Evolutionary conservation across 306 rosid genomes (phyloP), one percentile per base, ranked within the genome.

Genomic region (Vigna angularis): DNA sequence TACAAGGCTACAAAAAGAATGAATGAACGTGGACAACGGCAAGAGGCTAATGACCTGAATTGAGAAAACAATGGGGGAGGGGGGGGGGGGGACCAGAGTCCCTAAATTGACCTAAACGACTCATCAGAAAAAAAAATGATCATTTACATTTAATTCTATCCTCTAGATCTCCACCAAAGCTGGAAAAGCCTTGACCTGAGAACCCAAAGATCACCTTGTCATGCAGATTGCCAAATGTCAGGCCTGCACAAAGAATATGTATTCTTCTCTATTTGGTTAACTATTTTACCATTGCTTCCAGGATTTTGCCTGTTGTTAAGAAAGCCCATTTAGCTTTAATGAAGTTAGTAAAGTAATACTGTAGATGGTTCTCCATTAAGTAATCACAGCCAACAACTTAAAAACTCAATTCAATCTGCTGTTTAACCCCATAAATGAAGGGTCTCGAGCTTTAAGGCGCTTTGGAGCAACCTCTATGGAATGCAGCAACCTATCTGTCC

Each of bases 231-330:
- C 89, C 86, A 77, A 89, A 82, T 89, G 74, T 64, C 72, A 88
- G 92, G 92, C 86, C 91, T 80, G 90, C 91, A 89, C 84, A 83
- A 88, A 91, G 90, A 91, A 91, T 89, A 77, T 83, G 67, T 82
- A 86, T 80, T 78, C 42, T 78, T 69, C 12, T 45, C 79, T 84
- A 82, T 73, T 66, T 85, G 87, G 86, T 91, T 89, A 91, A 76
- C 9, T 64, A 32, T 28, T 74, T 69, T 66, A 82, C 22, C 69
- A 75, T 89, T 85, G 87, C 90, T 85, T 82, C 88, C 85, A 79
- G 79, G 76, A 84, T 77, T 81, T 83, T 79, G 82, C 59, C 81
- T 88, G 86, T 87, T 53, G 90, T 91, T 91, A 86, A 86, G 90
- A 76, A 84, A 67, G 87, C 86, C 88, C 87, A 78, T 82, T 83